A percentile compares a stretch with the other conserved stretches of the same genome.
These are phyloP conservation scores for Leptoxyphium fumago DNA, from an alignment of 2,329 filamentous ascomycete species.

Conservation along the genomic window DNA sequence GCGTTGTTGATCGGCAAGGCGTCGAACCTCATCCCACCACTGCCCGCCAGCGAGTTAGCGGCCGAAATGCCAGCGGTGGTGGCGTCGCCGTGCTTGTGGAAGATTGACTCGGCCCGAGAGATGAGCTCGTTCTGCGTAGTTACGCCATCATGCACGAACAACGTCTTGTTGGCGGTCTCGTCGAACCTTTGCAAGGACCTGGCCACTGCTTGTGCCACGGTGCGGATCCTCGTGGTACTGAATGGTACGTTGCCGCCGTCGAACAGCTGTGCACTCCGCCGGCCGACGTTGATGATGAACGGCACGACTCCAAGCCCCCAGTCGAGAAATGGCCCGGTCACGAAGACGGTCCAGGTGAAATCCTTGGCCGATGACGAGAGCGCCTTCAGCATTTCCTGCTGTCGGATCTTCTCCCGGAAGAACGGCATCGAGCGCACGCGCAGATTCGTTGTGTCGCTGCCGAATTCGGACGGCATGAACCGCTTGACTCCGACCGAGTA, in stretches of 20 bases:
- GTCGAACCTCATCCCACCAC: not conserved
- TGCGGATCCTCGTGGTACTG: conserved; percentile 12
- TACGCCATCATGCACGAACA: conserved; percentile 18
- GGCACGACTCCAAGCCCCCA: conserved; percentile 13
- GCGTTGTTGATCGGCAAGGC: not conserved
- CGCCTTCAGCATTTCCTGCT: conserved; percentile 18
- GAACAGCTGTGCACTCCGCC: conserved; percentile 14
- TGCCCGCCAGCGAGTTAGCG: not conserved
- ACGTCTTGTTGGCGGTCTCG: conserved; percentile 15
- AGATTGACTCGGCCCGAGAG: not conserved
- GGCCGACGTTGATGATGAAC: conserved; percentile 13
- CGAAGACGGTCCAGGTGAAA: conserved; percentile 16
- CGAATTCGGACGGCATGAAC: conserved; percentile 28
- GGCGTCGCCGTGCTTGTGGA: not conserved
- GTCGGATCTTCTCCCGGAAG: conserved; percentile 19
- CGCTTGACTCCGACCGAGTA: conserved; percentile 23
- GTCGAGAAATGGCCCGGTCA: conserved; percentile 19
- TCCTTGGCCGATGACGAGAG: conserved; percentile 6
- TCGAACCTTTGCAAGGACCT: conserved; percentile 13
- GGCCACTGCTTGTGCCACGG: conserved; percentile 15
- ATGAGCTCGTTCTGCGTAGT: conserved; percentile 21
- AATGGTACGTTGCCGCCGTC: conserved; percentile 19
- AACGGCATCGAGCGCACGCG: conserved; percentile 15
- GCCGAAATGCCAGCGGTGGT: not conserved
- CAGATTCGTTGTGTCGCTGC: conserved; percentile 19